Evolutionary conservation across 2,329 filamentous ascomycete species (phyloP).

Genomic region (Neurospora sp.): DNA sequence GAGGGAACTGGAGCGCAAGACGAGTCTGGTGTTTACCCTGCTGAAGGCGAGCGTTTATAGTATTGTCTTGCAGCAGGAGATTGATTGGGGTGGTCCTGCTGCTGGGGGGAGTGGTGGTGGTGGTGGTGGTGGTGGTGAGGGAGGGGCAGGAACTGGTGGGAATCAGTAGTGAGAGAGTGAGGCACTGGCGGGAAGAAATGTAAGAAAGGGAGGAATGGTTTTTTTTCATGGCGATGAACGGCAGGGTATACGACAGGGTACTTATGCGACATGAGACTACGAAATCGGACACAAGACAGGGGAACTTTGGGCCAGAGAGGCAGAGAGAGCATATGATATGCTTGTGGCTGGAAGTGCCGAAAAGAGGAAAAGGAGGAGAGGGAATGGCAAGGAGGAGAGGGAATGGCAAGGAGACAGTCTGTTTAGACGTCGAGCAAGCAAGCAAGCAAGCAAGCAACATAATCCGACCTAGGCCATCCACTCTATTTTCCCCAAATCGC

Average conservation of each 20-base stretch:
- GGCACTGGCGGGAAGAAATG: neutral
- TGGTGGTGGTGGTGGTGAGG: neutral
- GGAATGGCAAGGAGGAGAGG: neutral
- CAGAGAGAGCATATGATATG: neutral
- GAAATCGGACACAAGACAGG: neutral
- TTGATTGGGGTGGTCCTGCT: conserved; percentile 50
- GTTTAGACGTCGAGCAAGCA: neutral
- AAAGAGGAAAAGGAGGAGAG: neutral
- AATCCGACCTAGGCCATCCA: neutral
- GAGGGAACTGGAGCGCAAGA: conserved; percentile 84
- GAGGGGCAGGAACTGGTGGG: neutral
- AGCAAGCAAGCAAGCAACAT: neutral
- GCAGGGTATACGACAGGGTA: neutral
- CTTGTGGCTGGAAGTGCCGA: neutral
- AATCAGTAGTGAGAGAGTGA: neutral
- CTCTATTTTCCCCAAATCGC: neutral
- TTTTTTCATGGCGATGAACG: neutral
- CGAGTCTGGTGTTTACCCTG: conserved; percentile 85
- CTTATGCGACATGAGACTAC: neutral
- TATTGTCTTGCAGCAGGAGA: conserved; percentile 96
- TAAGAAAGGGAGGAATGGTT: neutral
- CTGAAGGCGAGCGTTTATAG: conserved; percentile 98
- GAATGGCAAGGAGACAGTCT: neutral
- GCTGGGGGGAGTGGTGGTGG: neutral
- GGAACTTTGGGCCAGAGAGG: neutral